Evolutionary conservation across 192 early-diverging fungal genomes (phyloP).

Genomic region (Backusella mclennaniae): DNA sequence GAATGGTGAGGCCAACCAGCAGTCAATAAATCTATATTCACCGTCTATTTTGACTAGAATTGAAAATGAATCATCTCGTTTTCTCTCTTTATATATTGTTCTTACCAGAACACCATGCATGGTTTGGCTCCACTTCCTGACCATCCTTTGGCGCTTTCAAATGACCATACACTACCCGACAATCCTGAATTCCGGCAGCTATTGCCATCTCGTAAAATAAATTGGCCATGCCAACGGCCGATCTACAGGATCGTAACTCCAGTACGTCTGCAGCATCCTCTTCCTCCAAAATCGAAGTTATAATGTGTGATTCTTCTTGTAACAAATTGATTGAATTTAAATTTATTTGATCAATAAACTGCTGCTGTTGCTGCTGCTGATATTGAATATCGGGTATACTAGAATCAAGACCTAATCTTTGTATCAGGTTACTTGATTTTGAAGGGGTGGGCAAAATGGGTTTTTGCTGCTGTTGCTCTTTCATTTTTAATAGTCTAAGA

Average conservation of each 20-base stretch:
- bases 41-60: conserved; percentile 43
- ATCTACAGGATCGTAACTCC: conserved; percentile 33
- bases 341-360: background rate
- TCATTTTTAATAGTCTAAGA: background rate
- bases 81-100: background rate
- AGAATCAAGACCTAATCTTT: background rate
- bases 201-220: conserved; percentile 54
- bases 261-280: conserved; percentile 45
- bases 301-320: background rate
- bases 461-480: background rate
- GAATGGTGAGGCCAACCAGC: conserved; percentile 47
- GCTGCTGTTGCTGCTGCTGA: background rate
- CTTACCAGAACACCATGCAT: conserved; percentile 40
- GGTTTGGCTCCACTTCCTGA: conserved; percentile 1
- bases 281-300: background rate
- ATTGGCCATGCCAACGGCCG: conserved; percentile 49
- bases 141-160: conserved; percentile 30
- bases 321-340: conserved; percentile 8
- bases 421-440: background rate
- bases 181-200: conserved; percentile 47
- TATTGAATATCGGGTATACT: background rate
- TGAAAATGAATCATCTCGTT: background rate
- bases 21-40: conserved; percentile 54
- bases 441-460: background rate
- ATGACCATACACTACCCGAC: conserved; percentile 46